Percentiles rank a stretch among this genome's conserved stretches.
Evolutionary conservation across 345 rosid genomes (phyloP).

Genomic region (Xanthoceras sorbifolium): DNA sequence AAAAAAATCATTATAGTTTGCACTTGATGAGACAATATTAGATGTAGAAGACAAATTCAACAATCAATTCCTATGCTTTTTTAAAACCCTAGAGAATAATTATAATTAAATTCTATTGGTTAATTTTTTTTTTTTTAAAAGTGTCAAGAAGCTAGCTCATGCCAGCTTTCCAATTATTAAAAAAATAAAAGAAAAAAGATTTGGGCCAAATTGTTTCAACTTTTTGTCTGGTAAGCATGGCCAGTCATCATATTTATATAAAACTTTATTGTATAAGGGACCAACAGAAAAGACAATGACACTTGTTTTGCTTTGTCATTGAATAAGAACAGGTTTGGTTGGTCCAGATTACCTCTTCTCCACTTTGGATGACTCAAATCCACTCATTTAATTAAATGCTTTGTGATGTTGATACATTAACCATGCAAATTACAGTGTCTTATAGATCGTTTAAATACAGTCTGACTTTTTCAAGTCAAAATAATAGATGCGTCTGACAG

Average conservation of each 20-base stretch:
- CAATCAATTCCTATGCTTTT: too few relatives aligned
- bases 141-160: neutral
- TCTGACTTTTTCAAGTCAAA: too few relatives aligned
- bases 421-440: neutral
- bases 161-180: slow-evolving; percentile 1
- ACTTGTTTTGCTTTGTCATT: slow-evolving; percentile 12
- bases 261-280: neutral
- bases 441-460: too few relatives aligned
- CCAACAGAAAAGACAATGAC: neutral
- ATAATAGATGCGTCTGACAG: neutral
- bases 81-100: too few relatives aligned
- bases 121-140: neutral
- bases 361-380: neutral
- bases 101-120: too few relatives aligned
- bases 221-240: neutral
- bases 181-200: neutral
- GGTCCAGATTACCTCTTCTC: neutral
- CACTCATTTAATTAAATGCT: neutral
- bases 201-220: neutral
- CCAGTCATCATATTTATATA: neutral
- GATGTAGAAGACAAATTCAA: too few relatives aligned
- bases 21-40: too few relatives aligned
- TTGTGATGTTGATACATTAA: slow-evolving; percentile 23
- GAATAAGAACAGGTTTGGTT: slow-evolving; percentile 10
- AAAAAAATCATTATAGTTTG: too few relatives aligned